phyloP scores from a whole-genome alignment of 345 rosid species.

The Alliaria petiolata region DNA sequence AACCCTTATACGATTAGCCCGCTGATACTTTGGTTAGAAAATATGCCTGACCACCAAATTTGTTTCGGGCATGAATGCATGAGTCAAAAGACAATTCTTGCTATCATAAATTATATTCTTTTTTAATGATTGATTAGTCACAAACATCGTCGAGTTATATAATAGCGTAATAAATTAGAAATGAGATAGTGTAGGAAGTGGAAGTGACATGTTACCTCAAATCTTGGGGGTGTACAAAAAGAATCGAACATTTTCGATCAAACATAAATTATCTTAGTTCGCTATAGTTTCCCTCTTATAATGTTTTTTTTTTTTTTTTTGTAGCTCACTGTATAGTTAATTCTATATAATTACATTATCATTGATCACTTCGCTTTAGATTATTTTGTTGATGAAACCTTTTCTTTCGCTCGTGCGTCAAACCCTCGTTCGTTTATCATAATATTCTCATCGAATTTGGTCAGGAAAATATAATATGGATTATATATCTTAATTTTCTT shows the following conservation, averaged over 20 bases:
- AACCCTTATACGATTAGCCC: no score
- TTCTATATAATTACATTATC: background rate
- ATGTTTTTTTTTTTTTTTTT: conserved; percentile 9
- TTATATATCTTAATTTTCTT: background rate
- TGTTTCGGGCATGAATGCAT: conserved; percentile 2
- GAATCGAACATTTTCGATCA: conserved; percentile 23
- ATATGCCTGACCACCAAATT: background rate
- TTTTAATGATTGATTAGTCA: conserved; percentile 7
- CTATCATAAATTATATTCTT: background rate
- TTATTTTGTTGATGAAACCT: conserved; percentile 1
- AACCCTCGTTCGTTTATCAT: conserved; percentile 13
- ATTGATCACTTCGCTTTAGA: conserved; percentile 7
- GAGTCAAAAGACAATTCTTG: background rate
- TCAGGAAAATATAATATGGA: background rate
- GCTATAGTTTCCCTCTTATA: background rate
- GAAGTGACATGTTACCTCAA: conserved; percentile 44
- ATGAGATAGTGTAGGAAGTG: conserved; percentile 33
- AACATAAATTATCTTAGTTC: conserved; percentile 1
- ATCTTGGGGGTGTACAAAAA: conserved; percentile 36
- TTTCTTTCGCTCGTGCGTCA: conserved; percentile 58
- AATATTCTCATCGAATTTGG: conserved; percentile 23
- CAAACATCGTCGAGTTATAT: conserved; percentile 14
- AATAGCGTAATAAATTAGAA: conserved; percentile 21
- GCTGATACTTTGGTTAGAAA: no score
- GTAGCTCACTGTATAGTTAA: background rate